phyloP scores from a whole-genome alignment of 1,284 basidiomycete species.

The Cutaneotrichosporon sp. region DNA sequence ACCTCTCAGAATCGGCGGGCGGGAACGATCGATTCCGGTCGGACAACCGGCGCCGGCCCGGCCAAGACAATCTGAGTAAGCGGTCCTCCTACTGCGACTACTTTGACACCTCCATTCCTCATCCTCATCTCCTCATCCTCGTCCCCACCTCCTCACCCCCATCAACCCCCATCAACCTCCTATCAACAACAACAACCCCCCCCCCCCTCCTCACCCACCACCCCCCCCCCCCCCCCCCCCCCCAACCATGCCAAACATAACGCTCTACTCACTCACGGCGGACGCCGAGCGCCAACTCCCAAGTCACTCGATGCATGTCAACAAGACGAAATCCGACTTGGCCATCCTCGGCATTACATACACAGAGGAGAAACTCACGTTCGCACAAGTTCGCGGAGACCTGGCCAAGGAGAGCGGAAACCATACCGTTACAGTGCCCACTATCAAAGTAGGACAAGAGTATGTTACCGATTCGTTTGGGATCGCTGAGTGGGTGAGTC shows the following conservation, averaged over 20 bases:
- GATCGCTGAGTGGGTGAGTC: constrained; percentile 39
- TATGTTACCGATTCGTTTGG: constrained; percentile 39
- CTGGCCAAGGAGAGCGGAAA: constrained; percentile 34
- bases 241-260: neutral
- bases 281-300: neutral
- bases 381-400: constrained; percentile 32
- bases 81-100: too few species aligned
- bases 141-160: too few species aligned
- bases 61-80: too few species aligned
- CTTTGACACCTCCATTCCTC: too few species aligned
- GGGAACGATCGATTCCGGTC: too few species aligned
- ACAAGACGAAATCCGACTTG: constrained; percentile 3
- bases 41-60: too few species aligned
- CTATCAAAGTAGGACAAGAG: constrained; percentile 28
- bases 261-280: neutral
- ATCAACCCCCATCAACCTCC: too few species aligned
- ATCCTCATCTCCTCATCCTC: too few species aligned
- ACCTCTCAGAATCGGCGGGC: too few species aligned
- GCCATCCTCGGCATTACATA: constrained; percentile 28
- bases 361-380: constrained; percentile 23
- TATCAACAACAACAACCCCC: too few species aligned
- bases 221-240: neutral
- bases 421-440: constrained; percentile 38
- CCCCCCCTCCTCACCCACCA: too few species aligned
- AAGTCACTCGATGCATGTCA: constrained; percentile 2